Evolutionary conservation across 1,284 basidiomycete species (phyloP).

Genomic region (Neonothopanus nambi): DNA sequence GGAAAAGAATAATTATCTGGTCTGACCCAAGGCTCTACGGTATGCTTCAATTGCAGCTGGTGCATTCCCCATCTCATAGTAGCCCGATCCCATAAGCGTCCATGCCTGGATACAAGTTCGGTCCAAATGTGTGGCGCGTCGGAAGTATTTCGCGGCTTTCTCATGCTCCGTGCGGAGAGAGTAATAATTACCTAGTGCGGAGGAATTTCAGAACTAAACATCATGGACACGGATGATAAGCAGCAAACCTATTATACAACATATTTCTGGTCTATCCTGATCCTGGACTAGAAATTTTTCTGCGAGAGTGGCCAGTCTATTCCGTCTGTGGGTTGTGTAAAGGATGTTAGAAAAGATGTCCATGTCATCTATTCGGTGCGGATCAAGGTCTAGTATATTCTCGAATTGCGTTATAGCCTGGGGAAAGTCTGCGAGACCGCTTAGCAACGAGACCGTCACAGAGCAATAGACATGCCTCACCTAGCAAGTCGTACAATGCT

Average conservation of each 20-base stretch:
- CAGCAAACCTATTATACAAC: slow-evolving; percentile 13
- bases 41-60: slow-evolving; percentile 26
- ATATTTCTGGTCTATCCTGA: slow-evolving; percentile 15
- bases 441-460: neutral
- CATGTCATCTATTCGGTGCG: slow-evolving; percentile 14
- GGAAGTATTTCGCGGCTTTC: slow-evolving; percentile 26
- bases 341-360: slow-evolving; percentile 14
- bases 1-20: neutral
- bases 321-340: slow-evolving; percentile 3
- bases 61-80: slow-evolving; percentile 23
- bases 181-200: slow-evolving; percentile 19
- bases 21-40: slow-evolving; percentile 21
- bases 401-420: slow-evolving; percentile 13
- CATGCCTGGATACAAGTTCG: slow-evolving; percentile 22
- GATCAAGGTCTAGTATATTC: slow-evolving; percentile 11
- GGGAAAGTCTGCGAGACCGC: neutral
- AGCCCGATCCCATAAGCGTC: slow-evolving; percentile 25
- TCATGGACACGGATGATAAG: too few relatives aligned
- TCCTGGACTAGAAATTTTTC: slow-evolving; percentile 7
- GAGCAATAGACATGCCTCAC: neutral
- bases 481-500: slow-evolving; percentile 9
- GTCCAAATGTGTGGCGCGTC: slow-evolving; percentile 24
- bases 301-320: slow-evolving; percentile 11
- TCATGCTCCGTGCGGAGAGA: slow-evolving; percentile 24
- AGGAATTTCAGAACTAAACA: neutral